Evolutionary conservation across 768 basidiomycete genomes (phyloP).

Genomic region (Termitomyces bulborhizus): DNA sequence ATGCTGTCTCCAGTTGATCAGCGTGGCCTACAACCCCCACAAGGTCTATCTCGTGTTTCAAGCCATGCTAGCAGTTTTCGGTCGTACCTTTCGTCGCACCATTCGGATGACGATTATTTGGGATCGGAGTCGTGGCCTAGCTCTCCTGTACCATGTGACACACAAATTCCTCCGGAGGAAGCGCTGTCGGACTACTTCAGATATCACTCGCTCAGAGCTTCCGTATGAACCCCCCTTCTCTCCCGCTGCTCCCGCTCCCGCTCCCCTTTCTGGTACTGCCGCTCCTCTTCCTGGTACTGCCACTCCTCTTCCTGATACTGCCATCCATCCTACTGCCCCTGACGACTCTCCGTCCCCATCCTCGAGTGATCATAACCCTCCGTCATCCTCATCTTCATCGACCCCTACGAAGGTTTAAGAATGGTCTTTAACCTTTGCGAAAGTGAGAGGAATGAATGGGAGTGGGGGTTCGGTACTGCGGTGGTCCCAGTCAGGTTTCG

Average conservation of each 20-base stretch:
- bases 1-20: constrained; percentile 21
- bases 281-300: too few species aligned
- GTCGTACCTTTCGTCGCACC: constrained; percentile 36
- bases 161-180: neutral
- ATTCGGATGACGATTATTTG: constrained; percentile 75
- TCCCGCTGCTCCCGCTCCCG: constrained; percentile 7
- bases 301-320: too few species aligned
- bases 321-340: constrained; percentile 8
- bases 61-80: constrained; percentile 36
- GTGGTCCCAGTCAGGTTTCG: neutral
- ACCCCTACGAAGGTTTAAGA: constrained; percentile 53
- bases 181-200: neutral
- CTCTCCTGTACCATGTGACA: too few species aligned
- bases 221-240: neutral
- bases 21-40: constrained; percentile 19
- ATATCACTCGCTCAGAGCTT: neutral
- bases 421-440: constrained; percentile 69
- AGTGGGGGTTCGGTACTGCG: constrained; percentile 66
- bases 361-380: constrained; percentile 14
- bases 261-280: too few species aligned
- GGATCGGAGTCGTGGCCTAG: too few species aligned
- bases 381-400: constrained; percentile 20
- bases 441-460: constrained; percentile 67
- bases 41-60: constrained; percentile 28
- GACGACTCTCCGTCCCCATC: constrained; percentile 3